phyloP scores from a whole-genome alignment of 129 eudicot species.

The Logfia minima region DNA sequence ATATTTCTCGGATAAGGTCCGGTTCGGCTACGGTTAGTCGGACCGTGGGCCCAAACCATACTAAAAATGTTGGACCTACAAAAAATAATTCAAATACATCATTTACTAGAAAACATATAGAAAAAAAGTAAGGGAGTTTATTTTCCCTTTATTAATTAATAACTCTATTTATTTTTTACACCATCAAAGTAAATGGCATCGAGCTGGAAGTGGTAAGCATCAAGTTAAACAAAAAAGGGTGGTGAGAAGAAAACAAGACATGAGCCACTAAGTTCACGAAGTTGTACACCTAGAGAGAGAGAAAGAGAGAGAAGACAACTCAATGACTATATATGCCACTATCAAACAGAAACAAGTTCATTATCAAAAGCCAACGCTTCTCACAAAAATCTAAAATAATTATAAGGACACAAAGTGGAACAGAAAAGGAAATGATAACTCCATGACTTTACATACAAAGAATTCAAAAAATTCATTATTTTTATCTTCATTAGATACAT shows the following conservation, averaged over 20 bases:
- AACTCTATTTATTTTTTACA: neutral
- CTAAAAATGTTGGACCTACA: slow-evolving; percentile 78
- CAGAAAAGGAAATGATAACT: slow-evolving; percentile 49
- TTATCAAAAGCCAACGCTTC: slow-evolving; percentile 46
- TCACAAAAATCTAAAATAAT: slow-evolving; percentile 42
- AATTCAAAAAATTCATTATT: slow-evolving; percentile 12
- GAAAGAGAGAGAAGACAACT: slow-evolving; percentile 50
- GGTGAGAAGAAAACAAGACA: slow-evolving; percentile 41
- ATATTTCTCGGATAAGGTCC: slow-evolving; percentile 71
- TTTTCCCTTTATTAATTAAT: neutral
- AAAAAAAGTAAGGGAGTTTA: too few relatives aligned
- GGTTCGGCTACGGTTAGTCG: slow-evolving; percentile 86
- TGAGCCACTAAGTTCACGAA: slow-evolving; percentile 37
- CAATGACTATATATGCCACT: slow-evolving; percentile 48
- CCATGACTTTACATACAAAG: slow-evolving; percentile 26
- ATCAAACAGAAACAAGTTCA: slow-evolving; percentile 60
- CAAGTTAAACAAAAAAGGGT: slow-evolving; percentile 43
- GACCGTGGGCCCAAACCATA: slow-evolving; percentile 94
- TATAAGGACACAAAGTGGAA: slow-evolving; percentile 40
- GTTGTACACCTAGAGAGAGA: slow-evolving; percentile 43
- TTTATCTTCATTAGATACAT: slow-evolving; percentile 23
- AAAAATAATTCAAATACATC: slow-evolving; percentile 3
- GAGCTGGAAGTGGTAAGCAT: slow-evolving; percentile 44
- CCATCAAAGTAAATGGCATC: slow-evolving; percentile 27
- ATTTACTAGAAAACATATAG: neutral